Evolutionary conservation across 192 early-diverging fungal species (phyloP).

Genomic region (Thoreauomyces humboldtii): DNA sequence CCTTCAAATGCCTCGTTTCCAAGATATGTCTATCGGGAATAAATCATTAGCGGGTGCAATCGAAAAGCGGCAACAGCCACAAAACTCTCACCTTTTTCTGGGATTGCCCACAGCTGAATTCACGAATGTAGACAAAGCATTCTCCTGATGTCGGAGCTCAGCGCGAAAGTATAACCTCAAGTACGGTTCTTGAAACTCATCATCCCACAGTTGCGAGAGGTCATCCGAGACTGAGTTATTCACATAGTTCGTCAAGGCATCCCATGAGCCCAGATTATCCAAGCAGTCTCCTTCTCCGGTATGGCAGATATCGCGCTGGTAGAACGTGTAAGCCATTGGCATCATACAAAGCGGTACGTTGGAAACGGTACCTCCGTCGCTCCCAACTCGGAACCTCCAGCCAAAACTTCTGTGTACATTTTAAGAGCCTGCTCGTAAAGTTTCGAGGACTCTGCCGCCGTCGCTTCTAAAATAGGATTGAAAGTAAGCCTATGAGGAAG

Average conservation of each 20-base stretch:
- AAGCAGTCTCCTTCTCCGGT: slow-evolving; percentile 59
- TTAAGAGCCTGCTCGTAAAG: slow-evolving; percentile 51
- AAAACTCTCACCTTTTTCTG: slow-evolving; percentile 28
- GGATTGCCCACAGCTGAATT: slow-evolving; percentile 25
- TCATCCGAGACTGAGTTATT: slow-evolving; percentile 52
- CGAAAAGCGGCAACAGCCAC: too few relatives aligned
- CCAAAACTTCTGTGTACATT: slow-evolving; percentile 15
- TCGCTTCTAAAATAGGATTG: too few relatives aligned
- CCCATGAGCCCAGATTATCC: slow-evolving; percentile 64
- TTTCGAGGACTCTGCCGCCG: slow-evolving; percentile 58
- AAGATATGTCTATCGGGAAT: background rate
- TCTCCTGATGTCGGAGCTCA: slow-evolving; percentile 49
- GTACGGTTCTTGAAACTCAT: slow-evolving; percentile 46
- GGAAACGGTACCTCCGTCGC: background rate
- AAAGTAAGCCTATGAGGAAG: too few relatives aligned
- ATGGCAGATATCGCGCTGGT: slow-evolving; percentile 11
- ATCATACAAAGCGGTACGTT: too few relatives aligned
- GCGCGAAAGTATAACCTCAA: slow-evolving; percentile 56
- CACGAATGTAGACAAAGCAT: slow-evolving; percentile 56
- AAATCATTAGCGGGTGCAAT: too few relatives aligned
- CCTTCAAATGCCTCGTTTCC: background rate
- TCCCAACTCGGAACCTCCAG: background rate
- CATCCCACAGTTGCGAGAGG: slow-evolving; percentile 52
- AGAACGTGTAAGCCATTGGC: too few relatives aligned
- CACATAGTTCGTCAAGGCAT: slow-evolving; percentile 50